These are phyloP conservation scores for Bathelium albidoporum DNA, from an alignment of 495 filamentous ascomycete species.

Conservation along the genomic window DNA sequence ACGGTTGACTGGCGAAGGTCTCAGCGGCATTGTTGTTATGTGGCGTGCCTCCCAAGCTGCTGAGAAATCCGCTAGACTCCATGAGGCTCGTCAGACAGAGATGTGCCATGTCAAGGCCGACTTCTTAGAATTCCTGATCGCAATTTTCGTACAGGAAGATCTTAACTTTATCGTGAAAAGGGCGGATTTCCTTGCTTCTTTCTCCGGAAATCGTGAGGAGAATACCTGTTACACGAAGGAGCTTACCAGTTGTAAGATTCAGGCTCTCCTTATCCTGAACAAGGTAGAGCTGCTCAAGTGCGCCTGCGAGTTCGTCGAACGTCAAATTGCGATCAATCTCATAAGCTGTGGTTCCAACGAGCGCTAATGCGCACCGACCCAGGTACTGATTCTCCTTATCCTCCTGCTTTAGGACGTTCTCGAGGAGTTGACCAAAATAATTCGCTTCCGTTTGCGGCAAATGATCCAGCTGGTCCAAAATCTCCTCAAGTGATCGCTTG, in stretches of 20 bases:
- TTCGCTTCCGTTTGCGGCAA: constrained; percentile 1
- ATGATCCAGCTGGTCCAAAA: constrained; percentile 1
- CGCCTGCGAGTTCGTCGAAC: constrained; percentile 2
- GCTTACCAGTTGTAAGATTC: not conserved
- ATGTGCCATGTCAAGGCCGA: not conserved
- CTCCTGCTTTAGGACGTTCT: not conserved
- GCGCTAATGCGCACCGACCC: not conserved
- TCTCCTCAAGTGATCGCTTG: constrained; percentile 2
- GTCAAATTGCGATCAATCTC: not conserved
- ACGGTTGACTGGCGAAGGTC: not conserved
- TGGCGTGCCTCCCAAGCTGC: not conserved
- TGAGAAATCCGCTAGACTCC: not conserved
- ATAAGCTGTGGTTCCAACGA: not conserved
- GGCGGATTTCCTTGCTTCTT: not conserved
- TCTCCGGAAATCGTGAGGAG: not conserved
- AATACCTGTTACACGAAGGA: not conserved
- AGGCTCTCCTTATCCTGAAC: not conserved
- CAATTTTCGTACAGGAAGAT: constrained; percentile 8
- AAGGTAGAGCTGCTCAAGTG: not conserved
- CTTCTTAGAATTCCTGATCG: not conserved
- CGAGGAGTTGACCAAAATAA: not conserved
- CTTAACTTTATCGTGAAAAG: constrained; percentile 1
- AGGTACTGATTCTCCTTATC: constrained; percentile 1
- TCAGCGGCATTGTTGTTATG: constrained; percentile 1
- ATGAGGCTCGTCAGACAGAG: not conserved